A percentile compares a stretch with the other conserved stretches of the same genome.
Evolutionary conservation across 495 filamentous ascomycete species (phyloP).

Genomic region (Penicillium parvum): DNA sequence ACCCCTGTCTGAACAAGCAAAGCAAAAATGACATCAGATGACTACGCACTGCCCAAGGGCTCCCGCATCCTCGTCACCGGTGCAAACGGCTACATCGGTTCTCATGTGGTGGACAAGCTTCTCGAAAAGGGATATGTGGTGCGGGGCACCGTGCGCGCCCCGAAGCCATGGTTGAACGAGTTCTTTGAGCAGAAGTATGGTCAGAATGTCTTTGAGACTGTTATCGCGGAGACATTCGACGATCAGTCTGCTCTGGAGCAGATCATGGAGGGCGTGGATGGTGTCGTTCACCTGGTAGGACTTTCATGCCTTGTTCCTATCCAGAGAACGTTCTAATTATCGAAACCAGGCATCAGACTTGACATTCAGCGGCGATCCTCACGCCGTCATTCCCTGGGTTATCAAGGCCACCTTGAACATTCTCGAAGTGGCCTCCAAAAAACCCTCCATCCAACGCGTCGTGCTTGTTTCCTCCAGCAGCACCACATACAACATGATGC

Average conservation of each 20-base stretch:
- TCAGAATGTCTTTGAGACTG: slow-evolving; percentile 32
- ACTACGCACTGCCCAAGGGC: neutral
- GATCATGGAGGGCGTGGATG: slow-evolving; percentile 34
- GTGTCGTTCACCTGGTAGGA: slow-evolving; percentile 35
- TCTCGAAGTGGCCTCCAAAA: slow-evolving; percentile 40
- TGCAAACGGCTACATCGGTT: slow-evolving; percentile 53
- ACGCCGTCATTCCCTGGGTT: slow-evolving; percentile 28
- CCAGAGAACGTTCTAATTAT: neutral
- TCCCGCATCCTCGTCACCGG: slow-evolving; percentile 45
- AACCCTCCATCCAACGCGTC: slow-evolving; percentile 43
- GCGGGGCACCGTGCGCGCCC: slow-evolving; percentile 40
- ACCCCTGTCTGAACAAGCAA: neutral
- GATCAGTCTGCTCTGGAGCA: slow-evolving; percentile 35
- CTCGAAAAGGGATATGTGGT: slow-evolving; percentile 48
- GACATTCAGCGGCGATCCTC: neutral
- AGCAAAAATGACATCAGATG: neutral
- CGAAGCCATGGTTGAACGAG: slow-evolving; percentile 40
- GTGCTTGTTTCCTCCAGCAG: slow-evolving; percentile 51
- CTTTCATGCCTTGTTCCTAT: neutral
- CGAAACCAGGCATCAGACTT: neutral
- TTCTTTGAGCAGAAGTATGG: slow-evolving; percentile 40
- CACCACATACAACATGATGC: slow-evolving; percentile 30
- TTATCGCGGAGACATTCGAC: slow-evolving; percentile 36
- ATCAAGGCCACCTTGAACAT: slow-evolving; percentile 35
- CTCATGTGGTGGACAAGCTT: slow-evolving; percentile 46